Conservation (phyloP, 148 eudicot genomes). For the Tetragonia tetragonoides region DNA sequence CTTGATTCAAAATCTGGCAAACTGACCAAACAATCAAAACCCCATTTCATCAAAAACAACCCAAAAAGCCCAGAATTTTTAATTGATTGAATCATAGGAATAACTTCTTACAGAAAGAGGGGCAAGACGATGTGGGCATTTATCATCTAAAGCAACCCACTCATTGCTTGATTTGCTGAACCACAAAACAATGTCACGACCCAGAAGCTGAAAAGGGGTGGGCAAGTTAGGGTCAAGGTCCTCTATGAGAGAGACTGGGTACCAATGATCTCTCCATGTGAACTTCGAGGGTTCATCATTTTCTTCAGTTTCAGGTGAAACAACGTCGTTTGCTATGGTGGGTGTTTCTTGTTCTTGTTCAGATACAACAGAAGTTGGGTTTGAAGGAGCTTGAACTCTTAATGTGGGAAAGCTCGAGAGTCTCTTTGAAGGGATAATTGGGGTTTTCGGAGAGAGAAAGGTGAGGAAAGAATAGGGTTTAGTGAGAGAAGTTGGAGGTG, state of each 20-base stretch:
- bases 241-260: constrained; percentile 82
- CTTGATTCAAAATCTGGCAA: neutral
- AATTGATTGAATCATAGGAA: neutral
- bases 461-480: neutral
- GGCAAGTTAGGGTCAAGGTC: constrained; percentile 66
- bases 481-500: neutral
- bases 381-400: constrained; percentile 51
- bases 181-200: constrained; percentile 87
- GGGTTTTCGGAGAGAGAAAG: neutral
- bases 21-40: neutral
- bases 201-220: constrained; percentile 83
- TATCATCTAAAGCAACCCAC: constrained; percentile 90
- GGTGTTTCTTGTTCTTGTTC: constrained; percentile 13
- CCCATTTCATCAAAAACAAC: neutral
- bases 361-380: constrained; percentile 8
- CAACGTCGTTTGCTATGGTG: constrained; percentile 18
- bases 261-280: constrained; percentile 95
- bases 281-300: constrained; percentile 48
- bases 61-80: too few species aligned
- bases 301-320: constrained; percentile 16
- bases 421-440: neutral
- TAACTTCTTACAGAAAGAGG: constrained; percentile 70
- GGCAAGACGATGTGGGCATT: constrained; percentile 95
- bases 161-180: constrained; percentile 44
- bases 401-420: constrained; percentile 23